Percentiles rank a stretch among this genome's conserved stretches.
phyloP scores from a whole-genome alignment of 352 stramenopile species.

The Ophiocytium majus region DNA sequence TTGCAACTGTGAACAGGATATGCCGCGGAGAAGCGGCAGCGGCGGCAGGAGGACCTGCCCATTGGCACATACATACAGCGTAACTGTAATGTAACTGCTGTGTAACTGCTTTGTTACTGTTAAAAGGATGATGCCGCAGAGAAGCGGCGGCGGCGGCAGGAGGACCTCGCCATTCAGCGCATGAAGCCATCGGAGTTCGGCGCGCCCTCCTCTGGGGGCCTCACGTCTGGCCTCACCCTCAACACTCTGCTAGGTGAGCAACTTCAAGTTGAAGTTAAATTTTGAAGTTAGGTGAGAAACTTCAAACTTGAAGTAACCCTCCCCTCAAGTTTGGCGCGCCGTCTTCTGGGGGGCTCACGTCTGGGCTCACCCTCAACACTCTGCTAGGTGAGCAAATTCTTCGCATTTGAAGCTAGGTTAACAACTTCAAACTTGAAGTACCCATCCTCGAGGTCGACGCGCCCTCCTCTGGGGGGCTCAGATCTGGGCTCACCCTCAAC shows the following conservation, averaged over 20 bases:
- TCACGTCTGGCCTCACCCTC: constrained; percentile 18
- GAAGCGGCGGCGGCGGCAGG: neutral
- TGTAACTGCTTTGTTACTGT: constrained; percentile 1
- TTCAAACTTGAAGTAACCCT: neutral
- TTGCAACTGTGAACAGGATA: no score
- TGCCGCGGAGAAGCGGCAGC: no score
- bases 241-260: constrained; percentile 19
- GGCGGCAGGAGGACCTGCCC: no score
- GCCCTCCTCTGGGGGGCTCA: neutral
- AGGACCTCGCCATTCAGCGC: neutral
- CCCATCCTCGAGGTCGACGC: constrained; percentile 2
- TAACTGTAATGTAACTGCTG: no score
- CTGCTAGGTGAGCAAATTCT: constrained; percentile 16
- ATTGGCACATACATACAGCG: no score
- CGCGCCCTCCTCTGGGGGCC: neutral
- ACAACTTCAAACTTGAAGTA: neutral
- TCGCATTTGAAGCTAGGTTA: neutral
- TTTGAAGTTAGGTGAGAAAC: neutral
- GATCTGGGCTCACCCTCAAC: constrained; percentile 11
- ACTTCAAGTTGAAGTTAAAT: neutral
- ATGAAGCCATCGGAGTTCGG: neutral
- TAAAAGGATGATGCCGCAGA: neutral
- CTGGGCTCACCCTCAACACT: constrained; percentile 10
- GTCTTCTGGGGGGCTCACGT: neutral
- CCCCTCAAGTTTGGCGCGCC: constrained; percentile 7